These are phyloP conservation scores for Chaetomium sp. DNA, from an alignment of 2,329 filamentous ascomycete genomes.

Conservation along the genomic window DNA sequence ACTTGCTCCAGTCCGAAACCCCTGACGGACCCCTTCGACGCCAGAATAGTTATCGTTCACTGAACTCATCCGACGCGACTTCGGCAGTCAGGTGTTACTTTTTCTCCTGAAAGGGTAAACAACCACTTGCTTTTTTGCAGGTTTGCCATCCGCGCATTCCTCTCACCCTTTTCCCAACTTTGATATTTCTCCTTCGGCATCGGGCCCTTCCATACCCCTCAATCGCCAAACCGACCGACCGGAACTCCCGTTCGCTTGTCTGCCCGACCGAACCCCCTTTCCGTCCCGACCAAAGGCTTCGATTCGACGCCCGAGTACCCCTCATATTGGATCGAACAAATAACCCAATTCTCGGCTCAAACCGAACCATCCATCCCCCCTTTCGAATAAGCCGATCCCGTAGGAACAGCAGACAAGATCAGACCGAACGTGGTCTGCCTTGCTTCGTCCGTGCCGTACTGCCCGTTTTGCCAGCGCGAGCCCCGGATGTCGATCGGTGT, in stretches of 20 bases:
- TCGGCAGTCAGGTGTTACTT: no score
- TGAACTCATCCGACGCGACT: no score
- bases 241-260: slow-evolving; percentile 1
- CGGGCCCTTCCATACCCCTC: slow-evolving; percentile 12
- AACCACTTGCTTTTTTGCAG: not conserved
- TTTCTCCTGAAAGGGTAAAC: no score
- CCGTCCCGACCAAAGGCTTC: not conserved
- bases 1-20: not conserved
- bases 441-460: not conserved
- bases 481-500: slow-evolving; percentile 19
- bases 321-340: not conserved
- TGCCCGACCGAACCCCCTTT: not conserved
- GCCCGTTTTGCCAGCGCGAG: slow-evolving; percentile 6
- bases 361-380: not conserved
- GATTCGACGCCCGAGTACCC: not conserved
- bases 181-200: not conserved
- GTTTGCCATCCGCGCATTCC: not conserved
- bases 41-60: no score
- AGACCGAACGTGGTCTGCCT: not conserved
- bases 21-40: not conserved
- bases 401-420: not conserved
- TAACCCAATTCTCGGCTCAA: not conserved
- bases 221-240: slow-evolving; percentile 6
- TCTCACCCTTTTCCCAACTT: not conserved
- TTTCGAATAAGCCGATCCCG: not conserved